A percentile compares a stretch with the other conserved stretches of the same genome.
These are phyloP conservation scores for Penstemon eatonii DNA, from an alignment of 257 asterid genomes.

Conservation along the genomic window DNA sequence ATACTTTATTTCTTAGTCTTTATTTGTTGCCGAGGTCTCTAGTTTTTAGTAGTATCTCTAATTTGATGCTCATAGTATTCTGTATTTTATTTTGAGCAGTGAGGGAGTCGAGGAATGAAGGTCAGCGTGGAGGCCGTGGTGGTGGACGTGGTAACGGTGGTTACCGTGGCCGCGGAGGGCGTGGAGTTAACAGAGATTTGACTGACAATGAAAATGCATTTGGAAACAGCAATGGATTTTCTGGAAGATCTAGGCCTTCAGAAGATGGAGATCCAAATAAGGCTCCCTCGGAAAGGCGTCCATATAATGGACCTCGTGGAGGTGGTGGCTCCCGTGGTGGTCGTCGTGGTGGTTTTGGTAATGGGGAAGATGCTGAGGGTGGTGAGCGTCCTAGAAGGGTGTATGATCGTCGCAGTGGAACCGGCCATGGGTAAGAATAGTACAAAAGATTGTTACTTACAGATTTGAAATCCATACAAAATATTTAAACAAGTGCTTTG, in stretches of 20 bases:
- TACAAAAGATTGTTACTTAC: not conserved
- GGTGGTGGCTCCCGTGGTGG: slow-evolving; percentile 43
- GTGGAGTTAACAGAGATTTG: slow-evolving; percentile 39
- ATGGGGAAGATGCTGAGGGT: slow-evolving; percentile 40
- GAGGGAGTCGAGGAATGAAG: slow-evolving; percentile 41
- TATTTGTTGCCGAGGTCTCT: not conserved
- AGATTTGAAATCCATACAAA: no score
- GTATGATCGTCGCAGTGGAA: slow-evolving; percentile 47
- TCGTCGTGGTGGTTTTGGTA: slow-evolving; percentile 41
- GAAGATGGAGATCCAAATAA: slow-evolving; percentile 38
- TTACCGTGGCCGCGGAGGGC: slow-evolving; percentile 41
- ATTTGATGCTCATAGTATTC: not conserved
- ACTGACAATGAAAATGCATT: slow-evolving; percentile 34
- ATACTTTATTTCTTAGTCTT: no score
- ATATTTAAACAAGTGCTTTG: no score
- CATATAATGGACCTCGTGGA: slow-evolving; percentile 35
- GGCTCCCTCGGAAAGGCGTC: slow-evolving; percentile 38
- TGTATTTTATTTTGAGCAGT: slow-evolving; percentile 26
- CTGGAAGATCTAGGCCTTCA: slow-evolving; percentile 31
- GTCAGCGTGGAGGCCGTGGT: slow-evolving; percentile 43
- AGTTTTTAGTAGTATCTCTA: not conserved
- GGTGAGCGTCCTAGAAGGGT: slow-evolving; percentile 39
- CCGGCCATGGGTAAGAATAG: slow-evolving; percentile 43
- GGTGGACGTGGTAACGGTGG: slow-evolving; percentile 34
- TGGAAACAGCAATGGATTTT: slow-evolving; percentile 37